Percentiles rank a stretch among this genome's conserved stretches.
Evolutionary conservation across 2,329 filamentous ascomycete species (phyloP).

Genomic region (Venturia aucupariae): DNA sequence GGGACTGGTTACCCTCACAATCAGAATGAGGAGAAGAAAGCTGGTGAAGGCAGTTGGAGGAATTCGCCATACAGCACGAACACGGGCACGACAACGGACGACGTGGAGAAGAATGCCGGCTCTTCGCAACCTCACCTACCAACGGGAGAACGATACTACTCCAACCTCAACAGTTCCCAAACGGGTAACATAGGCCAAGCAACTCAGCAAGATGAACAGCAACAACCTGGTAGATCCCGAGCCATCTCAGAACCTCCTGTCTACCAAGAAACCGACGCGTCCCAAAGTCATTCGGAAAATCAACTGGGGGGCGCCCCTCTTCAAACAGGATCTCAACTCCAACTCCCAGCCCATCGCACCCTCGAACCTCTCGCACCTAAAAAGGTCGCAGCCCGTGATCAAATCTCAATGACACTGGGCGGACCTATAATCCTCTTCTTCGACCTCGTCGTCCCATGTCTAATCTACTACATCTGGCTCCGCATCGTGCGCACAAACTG

Average conservation of each 20-base stretch:
- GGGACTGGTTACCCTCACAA: not conserved
- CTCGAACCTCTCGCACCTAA: constrained; percentile 19
- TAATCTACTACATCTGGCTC: constrained; percentile 26
- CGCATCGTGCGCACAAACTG: constrained; percentile 17
- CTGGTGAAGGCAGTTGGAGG: not conserved
- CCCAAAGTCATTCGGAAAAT: not conserved
- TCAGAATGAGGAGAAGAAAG: not conserved
- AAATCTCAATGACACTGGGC: constrained; percentile 23
- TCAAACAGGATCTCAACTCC: not conserved
- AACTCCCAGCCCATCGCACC: not conserved
- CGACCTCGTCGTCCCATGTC: constrained; percentile 24
- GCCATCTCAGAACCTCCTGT: not conserved
- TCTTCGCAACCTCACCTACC: not conserved
- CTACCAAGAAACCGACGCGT: not conserved
- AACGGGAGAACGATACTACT: not conserved
- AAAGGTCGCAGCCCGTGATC: constrained; percentile 21
- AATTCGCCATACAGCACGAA: not conserved
- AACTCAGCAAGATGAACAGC: not conserved
- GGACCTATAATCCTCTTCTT: constrained; percentile 24
- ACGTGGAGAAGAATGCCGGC: not conserved
- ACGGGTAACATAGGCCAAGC: not conserved
- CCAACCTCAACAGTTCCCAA: not conserved
- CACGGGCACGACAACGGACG: not conserved
- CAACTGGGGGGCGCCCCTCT: not conserved
- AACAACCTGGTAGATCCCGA: not conserved